Evolutionary conservation across 805 yeast species (phyloP).

Genomic region (Nakazawaea pomicola): DNA sequence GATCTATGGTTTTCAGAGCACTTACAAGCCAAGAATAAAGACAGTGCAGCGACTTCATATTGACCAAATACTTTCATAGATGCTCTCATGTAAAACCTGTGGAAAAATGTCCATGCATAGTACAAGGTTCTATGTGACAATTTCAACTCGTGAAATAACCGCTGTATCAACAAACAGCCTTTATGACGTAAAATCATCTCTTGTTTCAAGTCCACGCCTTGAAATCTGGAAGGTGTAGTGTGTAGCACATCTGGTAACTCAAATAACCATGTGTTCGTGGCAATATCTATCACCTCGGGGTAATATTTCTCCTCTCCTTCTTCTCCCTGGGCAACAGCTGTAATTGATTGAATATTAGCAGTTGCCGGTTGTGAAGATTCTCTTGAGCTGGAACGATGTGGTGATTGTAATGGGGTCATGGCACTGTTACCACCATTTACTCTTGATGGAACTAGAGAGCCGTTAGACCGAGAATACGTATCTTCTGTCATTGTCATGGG

Average conservation of each 20-base stretch:
- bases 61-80: constrained; percentile 38
- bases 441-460: too few species aligned
- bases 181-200: constrained; percentile 41
- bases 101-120: constrained; percentile 43
- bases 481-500: not conserved
- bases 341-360: too few species aligned
- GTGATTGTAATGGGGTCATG: not conserved
- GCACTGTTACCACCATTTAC: too few species aligned
- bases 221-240: constrained; percentile 29
- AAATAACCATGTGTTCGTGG: constrained; percentile 22
- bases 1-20: constrained; percentile 47
- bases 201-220: constrained; percentile 28
- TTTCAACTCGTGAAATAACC: constrained; percentile 37
- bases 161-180: constrained; percentile 42
- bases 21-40: constrained; percentile 48
- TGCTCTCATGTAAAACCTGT: constrained; percentile 46
- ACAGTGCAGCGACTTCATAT: constrained; percentile 46
- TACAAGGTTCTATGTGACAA: constrained; percentile 43
- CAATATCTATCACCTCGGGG: constrained; percentile 24
- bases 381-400: too few species aligned
- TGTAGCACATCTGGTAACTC: constrained; percentile 20
- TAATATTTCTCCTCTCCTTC: constrained; percentile 18
- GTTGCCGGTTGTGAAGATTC: too few species aligned
- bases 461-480: too few species aligned
- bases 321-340: not conserved